Percentiles rank a stretch among this genome's conserved stretches.
phyloP scores from a whole-genome alignment of 331 rosid genomes.

The Stylosanthes scabra region DNA sequence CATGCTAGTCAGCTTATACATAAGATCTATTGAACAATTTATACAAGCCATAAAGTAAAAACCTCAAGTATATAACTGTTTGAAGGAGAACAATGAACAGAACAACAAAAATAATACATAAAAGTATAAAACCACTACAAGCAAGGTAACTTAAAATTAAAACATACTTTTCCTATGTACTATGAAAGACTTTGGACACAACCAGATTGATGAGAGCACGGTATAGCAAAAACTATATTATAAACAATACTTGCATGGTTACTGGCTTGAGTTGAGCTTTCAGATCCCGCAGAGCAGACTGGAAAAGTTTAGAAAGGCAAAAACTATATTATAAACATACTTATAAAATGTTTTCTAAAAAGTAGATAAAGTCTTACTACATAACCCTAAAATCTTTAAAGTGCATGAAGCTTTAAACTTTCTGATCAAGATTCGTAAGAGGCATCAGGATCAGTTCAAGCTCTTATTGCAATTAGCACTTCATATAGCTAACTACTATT shows the following conservation, averaged over 20 bases:
- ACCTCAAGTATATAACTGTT: no score
- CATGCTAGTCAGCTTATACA: no score
- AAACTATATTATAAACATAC: background rate
- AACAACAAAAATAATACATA: no score
- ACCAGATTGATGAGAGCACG: background rate
- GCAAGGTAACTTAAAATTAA: no score
- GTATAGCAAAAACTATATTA: background rate
- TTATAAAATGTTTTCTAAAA: constrained; percentile 9
- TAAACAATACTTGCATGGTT: constrained; percentile 81
- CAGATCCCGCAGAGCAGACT: constrained; percentile 93
- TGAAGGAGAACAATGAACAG: no score
- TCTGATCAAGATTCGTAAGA: constrained; percentile 4
- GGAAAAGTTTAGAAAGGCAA: constrained; percentile 39
- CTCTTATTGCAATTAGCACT: background rate
- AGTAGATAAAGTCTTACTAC: background rate
- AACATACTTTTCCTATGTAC: no score
- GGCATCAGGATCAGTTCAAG: constrained; percentile 20
- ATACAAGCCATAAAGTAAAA: no score
- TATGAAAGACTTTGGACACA: no score
- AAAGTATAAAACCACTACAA: no score
- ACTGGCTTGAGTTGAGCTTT: constrained; percentile 94
- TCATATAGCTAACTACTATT: background rate
- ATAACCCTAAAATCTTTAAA: constrained; percentile 13
- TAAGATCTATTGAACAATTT: no score
- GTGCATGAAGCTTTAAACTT: constrained; percentile 10